These are phyloP conservation scores for Xylaria digitata DNA, from an alignment of 2,329 filamentous ascomycete genomes.

Conservation along the genomic window DNA sequence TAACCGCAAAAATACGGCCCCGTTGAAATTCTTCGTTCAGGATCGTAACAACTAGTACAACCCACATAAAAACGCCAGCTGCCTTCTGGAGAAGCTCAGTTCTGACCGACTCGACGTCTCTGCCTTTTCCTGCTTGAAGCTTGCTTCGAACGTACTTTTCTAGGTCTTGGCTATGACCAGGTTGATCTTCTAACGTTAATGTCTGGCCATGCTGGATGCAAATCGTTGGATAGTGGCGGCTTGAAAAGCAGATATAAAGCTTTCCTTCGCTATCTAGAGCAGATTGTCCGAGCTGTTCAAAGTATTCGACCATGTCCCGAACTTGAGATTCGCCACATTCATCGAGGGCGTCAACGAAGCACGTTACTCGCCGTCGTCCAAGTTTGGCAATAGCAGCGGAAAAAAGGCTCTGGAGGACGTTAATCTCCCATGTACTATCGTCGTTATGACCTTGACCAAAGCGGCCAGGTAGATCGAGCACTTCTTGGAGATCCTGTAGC, in stretches of 20 bases:
- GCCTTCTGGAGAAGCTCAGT: slow-evolving; percentile 31
- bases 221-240: slow-evolving; percentile 51
- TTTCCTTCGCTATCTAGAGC: slow-evolving; percentile 32
- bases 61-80: slow-evolving; percentile 35
- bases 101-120: slow-evolving; percentile 15
- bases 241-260: slow-evolving; percentile 58
- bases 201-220: slow-evolving; percentile 41
- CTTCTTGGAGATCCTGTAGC: slow-evolving; percentile 50
- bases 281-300: slow-evolving; percentile 53
- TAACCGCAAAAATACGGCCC: slow-evolving; percentile 30
- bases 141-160: slow-evolving; percentile 32
- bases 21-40: slow-evolving; percentile 31
- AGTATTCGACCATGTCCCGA: slow-evolving; percentile 57
- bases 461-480: slow-evolving; percentile 31
- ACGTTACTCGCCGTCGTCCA: slow-evolving; percentile 28
- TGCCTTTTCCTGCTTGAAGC: slow-evolving; percentile 26
- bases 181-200: slow-evolving; percentile 33
- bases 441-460: background rate
- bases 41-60: slow-evolving; percentile 34
- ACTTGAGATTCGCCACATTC: slow-evolving; percentile 59
- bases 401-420: slow-evolving; percentile 15
- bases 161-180: slow-evolving; percentile 28
- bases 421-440: slow-evolving; percentile 14
- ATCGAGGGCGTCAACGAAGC: slow-evolving; percentile 56
- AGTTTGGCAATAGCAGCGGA: slow-evolving; percentile 36